phyloP scores from a whole-genome alignment of 108 stramenopile genomes.

The Cylindrotheca closterium region DNA sequence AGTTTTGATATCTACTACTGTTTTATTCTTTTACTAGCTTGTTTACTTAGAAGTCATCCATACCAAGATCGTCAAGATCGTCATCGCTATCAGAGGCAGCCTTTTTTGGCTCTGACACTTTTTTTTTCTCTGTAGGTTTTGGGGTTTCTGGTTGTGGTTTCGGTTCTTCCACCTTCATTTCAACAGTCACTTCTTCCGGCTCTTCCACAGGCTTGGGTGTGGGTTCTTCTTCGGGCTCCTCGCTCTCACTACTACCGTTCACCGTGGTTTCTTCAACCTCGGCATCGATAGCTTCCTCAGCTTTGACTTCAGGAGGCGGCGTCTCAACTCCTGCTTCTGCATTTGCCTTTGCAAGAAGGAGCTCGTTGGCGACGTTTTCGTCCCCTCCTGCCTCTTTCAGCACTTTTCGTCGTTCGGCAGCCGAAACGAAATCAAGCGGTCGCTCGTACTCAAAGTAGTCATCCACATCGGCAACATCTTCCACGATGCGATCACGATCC shows the following conservation, averaged over 20 bases:
- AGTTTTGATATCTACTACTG: no score
- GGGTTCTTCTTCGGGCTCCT: not conserved
- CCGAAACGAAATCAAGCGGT: conserved; percentile 80
- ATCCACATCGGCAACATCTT: conserved; percentile 62
- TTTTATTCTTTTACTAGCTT: no score
- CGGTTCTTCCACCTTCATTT: not conserved
- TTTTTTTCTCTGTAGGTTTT: not conserved
- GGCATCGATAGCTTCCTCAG: conserved; percentile 5
- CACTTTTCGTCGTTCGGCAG: conserved; percentile 66
- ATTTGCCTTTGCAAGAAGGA: conserved; percentile 7
- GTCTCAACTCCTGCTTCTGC: not conserved
- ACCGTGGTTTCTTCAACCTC: not conserved
- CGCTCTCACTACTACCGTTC: conserved; percentile 1
- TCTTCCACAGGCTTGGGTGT: not conserved
- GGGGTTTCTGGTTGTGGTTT: not conserved
- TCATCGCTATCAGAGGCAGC: conserved; percentile 6
- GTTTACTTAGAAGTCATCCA: conserved; percentile 31
- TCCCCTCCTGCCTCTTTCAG: conserved; percentile 74
- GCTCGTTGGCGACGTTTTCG: conserved; percentile 73
- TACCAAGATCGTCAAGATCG: conserved; percentile 32
- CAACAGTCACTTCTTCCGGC: not conserved
- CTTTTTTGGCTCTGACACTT: conserved; percentile 1
- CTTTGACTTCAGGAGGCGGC: conserved; percentile 1
- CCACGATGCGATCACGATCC: conserved; percentile 73
- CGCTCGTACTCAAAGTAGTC: conserved; percentile 85